phyloP scores from a whole-genome alignment of 2,329 filamentous ascomycete genomes.

The Verticillium isaacii region DNA sequence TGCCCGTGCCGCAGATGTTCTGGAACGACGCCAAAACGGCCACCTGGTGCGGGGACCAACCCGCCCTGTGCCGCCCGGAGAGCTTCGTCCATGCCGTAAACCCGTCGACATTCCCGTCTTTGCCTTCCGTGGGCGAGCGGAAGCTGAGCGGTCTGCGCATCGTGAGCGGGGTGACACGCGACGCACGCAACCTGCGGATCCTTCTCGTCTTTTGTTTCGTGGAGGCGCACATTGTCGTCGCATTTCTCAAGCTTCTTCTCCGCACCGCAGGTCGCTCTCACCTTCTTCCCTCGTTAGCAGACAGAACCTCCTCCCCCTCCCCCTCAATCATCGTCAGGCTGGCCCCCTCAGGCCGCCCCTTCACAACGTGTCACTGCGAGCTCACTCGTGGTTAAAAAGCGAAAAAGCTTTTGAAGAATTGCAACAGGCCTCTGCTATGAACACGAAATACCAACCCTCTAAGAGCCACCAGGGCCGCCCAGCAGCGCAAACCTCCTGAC shows the following conservation, averaged over 20 bases:
- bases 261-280: background rate
- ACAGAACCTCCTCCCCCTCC: background rate
- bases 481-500: constrained; percentile 90
- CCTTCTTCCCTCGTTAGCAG: background rate
- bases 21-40: background rate
- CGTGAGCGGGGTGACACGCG: background rate
- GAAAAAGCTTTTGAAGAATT: background rate
- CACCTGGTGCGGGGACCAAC: background rate
- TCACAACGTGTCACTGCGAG: background rate
- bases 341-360: background rate
- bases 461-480: constrained; percentile 84
- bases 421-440: background rate
- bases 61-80: background rate
- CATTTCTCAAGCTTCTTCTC: background rate
- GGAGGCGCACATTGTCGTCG: background rate
- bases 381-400: background rate
- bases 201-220: background rate
- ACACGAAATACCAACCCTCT: constrained; percentile 16
- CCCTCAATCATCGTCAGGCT: background rate
- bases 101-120: background rate
- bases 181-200: background rate
- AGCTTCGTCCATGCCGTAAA: background rate
- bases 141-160: background rate
- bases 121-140: background rate
- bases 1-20: too few relatives aligned